Percentiles rank a stretch among this genome's conserved stretches.
Conservation (phyloP, 495 filamentous ascomycete species). For the Penicillium arizonense region DNA sequence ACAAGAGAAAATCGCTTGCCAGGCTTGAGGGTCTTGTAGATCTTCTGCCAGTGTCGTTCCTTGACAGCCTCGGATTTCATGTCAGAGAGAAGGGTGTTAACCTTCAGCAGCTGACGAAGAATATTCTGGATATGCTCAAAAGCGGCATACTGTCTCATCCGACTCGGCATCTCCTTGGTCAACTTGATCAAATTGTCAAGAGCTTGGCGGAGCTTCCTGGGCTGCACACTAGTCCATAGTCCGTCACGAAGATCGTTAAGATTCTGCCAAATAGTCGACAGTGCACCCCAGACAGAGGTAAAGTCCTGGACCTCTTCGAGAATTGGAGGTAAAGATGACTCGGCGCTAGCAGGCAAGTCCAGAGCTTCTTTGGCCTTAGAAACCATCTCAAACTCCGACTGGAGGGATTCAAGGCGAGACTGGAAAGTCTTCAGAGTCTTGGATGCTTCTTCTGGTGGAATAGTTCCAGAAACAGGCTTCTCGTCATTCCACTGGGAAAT, state of each 20-base stretch:
- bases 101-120: constrained; percentile 82
- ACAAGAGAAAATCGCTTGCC: constrained; percentile 85
- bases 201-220: constrained; percentile 82
- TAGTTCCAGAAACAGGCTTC: constrained; percentile 92
- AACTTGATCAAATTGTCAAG: constrained; percentile 92
- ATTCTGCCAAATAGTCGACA: constrained; percentile 96
- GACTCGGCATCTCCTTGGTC: constrained; percentile 98
- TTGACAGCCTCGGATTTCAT: constrained; percentile 96
- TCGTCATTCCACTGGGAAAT: constrained; percentile 87
- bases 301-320: constrained; percentile 98
- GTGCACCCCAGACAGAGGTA: constrained; percentile 92
- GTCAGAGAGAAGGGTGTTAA: constrained; percentile 82
- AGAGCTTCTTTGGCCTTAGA: constrained; percentile 94
- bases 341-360: constrained; percentile 75
- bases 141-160: constrained; percentile 98
- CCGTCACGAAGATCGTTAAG: constrained; percentile 89
- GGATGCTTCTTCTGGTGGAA: constrained; percentile 83
- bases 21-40: constrained; percentile 91
- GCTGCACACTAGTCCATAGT: constrained; percentile 90
- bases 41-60: constrained; percentile 95
- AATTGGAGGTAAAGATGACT: constrained; percentile 73
- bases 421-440: constrained; percentile 78
- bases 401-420: constrained; percentile 72
- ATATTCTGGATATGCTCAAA: constrained; percentile 96
- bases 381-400: constrained; percentile 88